phyloP scores from a whole-genome alignment of 495 filamentous ascomycete genomes.

The Lophium mytilinum region DNA sequence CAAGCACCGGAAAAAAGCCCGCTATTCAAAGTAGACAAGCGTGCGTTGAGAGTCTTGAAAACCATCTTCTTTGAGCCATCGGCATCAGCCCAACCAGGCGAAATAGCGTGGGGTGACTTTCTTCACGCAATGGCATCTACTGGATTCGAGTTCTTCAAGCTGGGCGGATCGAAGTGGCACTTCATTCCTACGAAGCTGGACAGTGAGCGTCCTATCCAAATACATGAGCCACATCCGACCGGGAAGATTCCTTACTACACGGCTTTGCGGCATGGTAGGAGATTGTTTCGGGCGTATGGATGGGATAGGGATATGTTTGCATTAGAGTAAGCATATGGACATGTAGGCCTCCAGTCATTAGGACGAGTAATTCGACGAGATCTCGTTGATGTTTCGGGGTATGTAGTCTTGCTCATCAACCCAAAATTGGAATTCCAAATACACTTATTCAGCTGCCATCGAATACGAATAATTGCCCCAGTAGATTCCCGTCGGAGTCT shows the following conservation, averaged over 20 bases:
- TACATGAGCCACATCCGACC: slow-evolving; percentile 46
- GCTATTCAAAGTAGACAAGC: slow-evolving; percentile 36
- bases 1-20: background rate
- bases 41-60: slow-evolving; percentile 41
- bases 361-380: no score
- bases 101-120: slow-evolving; percentile 46
- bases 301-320: slow-evolving; percentile 1
- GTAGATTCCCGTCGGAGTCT: no score
- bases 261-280: slow-evolving; percentile 28
- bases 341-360: no score
- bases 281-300: slow-evolving; percentile 5
- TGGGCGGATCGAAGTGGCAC: slow-evolving; percentile 48
- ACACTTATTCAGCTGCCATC: no score
- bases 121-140: slow-evolving; percentile 43
- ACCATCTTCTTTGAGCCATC: slow-evolving; percentile 38
- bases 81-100: slow-evolving; percentile 29
- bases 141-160: slow-evolving; percentile 42
- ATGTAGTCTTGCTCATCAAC: no score
- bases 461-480: no score
- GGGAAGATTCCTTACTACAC: slow-evolving; percentile 40
- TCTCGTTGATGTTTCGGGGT: no score
- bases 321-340: background rate
- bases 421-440: no score
- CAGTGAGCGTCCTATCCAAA: slow-evolving; percentile 41
- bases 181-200: slow-evolving; percentile 38